Percentiles rank a stretch among this genome's conserved stretches.
phyloP scores from a whole-genome alignment of 805 yeast genomes.

The Kregervanrija pseudodelftensis region DNA sequence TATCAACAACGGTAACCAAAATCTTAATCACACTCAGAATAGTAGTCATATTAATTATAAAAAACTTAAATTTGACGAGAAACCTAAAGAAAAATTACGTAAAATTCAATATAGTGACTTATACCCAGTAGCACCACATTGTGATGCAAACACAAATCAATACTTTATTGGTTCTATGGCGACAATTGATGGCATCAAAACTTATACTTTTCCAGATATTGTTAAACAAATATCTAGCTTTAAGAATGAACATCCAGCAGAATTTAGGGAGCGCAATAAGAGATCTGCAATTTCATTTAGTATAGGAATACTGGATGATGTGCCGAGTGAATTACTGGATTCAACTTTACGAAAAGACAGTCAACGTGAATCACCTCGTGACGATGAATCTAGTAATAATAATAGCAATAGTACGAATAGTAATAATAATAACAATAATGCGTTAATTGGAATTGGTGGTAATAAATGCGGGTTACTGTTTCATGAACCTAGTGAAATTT shows the following conservation, averaged over 20 bases:
- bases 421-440: conserved; percentile 1
- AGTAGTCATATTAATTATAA: too few relatives aligned
- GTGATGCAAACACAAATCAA: conserved; percentile 58
- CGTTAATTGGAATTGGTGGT: not conserved
- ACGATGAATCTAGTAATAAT: not conserved
- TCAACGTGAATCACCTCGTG: not conserved
- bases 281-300: conserved; percentile 40
- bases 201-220: conserved; percentile 54
- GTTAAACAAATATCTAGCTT: conserved; percentile 36
- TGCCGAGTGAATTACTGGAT: conserved; percentile 1
- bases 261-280: conserved; percentile 26
- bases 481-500: conserved; percentile 72
- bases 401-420: not conserved
- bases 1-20: not conserved
- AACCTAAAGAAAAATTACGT: too few relatives aligned
- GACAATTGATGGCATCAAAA: conserved; percentile 29
- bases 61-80: too few relatives aligned
- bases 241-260: conserved; percentile 34
- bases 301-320: conserved; percentile 36
- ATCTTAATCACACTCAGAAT: too few relatives aligned
- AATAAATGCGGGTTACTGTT: conserved; percentile 35
- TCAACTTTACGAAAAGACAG: too few relatives aligned
- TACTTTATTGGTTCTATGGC: conserved; percentile 50
- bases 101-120: conserved; percentile 4
- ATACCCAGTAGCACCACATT: conserved; percentile 31